Conservation (phyloP, 768 basidiomycete genomes). For the Lentinula lateritia region DNA sequence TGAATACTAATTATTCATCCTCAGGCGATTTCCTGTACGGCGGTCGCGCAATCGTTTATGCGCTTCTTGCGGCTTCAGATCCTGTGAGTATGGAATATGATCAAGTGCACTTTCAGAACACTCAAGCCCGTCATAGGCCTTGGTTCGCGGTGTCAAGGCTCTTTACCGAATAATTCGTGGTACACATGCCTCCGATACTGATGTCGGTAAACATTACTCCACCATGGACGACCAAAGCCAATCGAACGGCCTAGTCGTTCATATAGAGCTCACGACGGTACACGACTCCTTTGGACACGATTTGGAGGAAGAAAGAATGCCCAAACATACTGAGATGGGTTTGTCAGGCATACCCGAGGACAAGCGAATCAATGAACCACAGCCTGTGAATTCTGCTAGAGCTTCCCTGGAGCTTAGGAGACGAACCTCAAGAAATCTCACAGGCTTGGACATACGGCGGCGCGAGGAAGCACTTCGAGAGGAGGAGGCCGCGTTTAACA, state of each 20-base stretch:
- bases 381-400: neutral
- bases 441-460: neutral
- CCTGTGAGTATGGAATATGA: constrained; percentile 8
- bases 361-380: neutral
- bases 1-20: neutral
- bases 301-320: neutral
- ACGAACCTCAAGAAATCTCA: neutral
- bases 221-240: neutral
- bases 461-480: neutral
- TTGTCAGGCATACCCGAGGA: neutral
- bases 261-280: neutral
- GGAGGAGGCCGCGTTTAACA: neutral
- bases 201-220: neutral
- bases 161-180: neutral
- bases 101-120: neutral
- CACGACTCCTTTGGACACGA: neutral
- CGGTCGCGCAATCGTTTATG: constrained; percentile 13
- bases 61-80: constrained; percentile 12
- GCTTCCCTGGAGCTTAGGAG: neutral
- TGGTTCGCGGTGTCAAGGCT: constrained; percentile 8
- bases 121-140: constrained; percentile 5
- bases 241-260: neutral
- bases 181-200: neutral
- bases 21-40: constrained; percentile 15
- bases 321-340: neutral